phyloP scores from a whole-genome alignment of 768 basidiomycete species.

The Harrya chromipes region DNA sequence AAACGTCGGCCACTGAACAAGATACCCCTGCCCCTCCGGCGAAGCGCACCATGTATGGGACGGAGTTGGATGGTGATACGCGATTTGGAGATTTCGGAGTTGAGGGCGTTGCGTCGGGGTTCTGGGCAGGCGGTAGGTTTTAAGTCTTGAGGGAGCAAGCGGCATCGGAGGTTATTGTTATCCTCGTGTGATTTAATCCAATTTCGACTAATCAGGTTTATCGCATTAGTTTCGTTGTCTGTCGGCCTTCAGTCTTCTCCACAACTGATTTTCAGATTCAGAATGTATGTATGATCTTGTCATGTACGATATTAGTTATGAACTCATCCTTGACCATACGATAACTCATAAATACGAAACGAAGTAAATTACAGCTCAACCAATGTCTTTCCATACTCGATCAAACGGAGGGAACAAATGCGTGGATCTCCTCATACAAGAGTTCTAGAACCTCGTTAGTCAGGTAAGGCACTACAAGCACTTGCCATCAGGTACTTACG shows the following conservation, averaged over 20 bases:
- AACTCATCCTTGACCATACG: constrained; percentile 2
- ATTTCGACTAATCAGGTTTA: constrained; percentile 9
- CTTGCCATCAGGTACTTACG: constrained; percentile 4
- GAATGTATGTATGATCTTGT: constrained; percentile 17
- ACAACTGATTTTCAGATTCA: constrained; percentile 6
- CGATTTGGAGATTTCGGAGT: constrained; percentile 84
- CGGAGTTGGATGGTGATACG: constrained; percentile 77
- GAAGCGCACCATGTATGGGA: constrained; percentile 80
- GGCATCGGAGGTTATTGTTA: background rate
- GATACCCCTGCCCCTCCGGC: constrained; percentile 43
- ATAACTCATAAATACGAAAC: background rate
- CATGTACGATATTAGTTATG: constrained; percentile 20
- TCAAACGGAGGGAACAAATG: constrained; percentile 66
- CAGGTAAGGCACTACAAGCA: constrained; percentile 1
- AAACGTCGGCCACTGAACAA: constrained; percentile 37
- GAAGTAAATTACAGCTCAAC: background rate
- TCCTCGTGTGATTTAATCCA: constrained; percentile 5
- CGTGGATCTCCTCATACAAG: constrained; percentile 79
- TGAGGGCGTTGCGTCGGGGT: constrained; percentile 70
- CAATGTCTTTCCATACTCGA: no score
- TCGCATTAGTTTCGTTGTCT: constrained; percentile 1
- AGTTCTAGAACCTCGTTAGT: constrained; percentile 42
- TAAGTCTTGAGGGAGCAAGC: constrained; percentile 16
- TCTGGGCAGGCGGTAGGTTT: constrained; percentile 57
- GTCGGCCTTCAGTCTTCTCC: background rate